These are phyloP conservation scores for Xylaria sp. DNA, from an alignment of 2,329 filamentous ascomycete genomes.

Conservation along the genomic window DNA sequence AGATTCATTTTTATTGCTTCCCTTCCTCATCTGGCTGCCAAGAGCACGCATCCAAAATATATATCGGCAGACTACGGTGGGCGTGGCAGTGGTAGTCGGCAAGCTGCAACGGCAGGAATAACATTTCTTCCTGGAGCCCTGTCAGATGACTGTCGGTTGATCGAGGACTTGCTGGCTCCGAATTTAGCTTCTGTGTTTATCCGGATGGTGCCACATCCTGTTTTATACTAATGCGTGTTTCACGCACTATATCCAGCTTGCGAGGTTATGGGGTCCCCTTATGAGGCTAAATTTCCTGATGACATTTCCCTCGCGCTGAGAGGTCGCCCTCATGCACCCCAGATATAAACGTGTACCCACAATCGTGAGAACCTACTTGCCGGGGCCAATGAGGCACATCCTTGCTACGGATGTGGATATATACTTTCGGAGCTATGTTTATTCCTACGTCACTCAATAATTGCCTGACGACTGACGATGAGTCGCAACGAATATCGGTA, in stretches of 20 bases:
- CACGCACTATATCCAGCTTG: conserved; percentile 22
- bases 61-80: conserved; percentile 30
- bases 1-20: conserved; percentile 28
- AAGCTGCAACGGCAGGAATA: conserved; percentile 32
- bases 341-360: conserved; percentile 37
- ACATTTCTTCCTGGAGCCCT: conserved; percentile 26
- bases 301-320: conserved; percentile 36
- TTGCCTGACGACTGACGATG: conserved; percentile 12
- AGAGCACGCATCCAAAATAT: conserved; percentile 18
- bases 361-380: conserved; percentile 14
- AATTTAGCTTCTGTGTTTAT: conserved; percentile 29
- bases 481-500: conserved; percentile 14
- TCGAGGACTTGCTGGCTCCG: conserved; percentile 22
- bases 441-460: conserved; percentile 17
- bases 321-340: conserved; percentile 42
- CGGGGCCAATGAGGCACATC: conserved; percentile 17
- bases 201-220: conserved; percentile 29
- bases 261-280: conserved; percentile 15
- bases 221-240: conserved; percentile 15
- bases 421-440: conserved; percentile 1
- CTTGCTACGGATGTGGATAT: background rate
- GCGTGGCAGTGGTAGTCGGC: conserved; percentile 33
- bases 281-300: conserved; percentile 46
- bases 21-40: conserved; percentile 33
- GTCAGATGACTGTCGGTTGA: conserved; percentile 20